A percentile compares a stretch with the other conserved stretches of the same genome.
These are phyloP conservation scores for Trichoderma sp. DNA, from an alignment of 2,329 filamentous ascomycete species.

Conservation along the genomic window DNA sequence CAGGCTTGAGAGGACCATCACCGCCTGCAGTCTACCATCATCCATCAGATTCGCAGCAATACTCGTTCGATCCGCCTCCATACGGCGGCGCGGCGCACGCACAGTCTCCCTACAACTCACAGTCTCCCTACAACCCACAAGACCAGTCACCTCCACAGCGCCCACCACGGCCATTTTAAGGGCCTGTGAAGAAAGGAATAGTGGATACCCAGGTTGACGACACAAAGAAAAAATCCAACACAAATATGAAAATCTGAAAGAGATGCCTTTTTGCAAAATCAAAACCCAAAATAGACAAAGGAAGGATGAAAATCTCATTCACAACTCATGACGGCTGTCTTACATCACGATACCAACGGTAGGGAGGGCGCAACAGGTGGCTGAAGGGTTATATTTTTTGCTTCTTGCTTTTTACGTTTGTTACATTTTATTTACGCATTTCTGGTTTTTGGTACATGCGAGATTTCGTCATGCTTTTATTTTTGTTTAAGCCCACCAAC, in stretches of 20 bases:
- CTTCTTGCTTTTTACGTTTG: neutral
- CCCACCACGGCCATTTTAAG: neutral
- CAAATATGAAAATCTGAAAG: neutral
- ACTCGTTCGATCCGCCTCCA: slow-evolving; percentile 11
- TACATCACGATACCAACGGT: slow-evolving; percentile 22
- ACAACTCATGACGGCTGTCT: slow-evolving; percentile 18
- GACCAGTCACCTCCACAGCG: slow-evolving; percentile 9
- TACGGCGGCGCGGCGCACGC: neutral
- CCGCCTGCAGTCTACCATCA: slow-evolving; percentile 14
- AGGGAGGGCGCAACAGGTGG: slow-evolving; percentile 15
- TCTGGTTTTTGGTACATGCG: neutral
- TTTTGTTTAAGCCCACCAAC: neutral
- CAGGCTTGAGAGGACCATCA: slow-evolving; percentile 5
- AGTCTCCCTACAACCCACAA: neutral
- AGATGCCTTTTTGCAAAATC: neutral
- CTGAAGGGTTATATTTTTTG: neutral
- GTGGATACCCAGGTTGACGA: neutral
- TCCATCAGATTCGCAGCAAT: neutral
- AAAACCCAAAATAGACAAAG: neutral
- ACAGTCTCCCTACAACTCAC: neutral
- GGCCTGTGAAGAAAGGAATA: neutral
- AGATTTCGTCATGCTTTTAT: neutral
- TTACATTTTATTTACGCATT: neutral
- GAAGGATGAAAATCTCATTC: slow-evolving; percentile 8
- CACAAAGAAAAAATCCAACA: neutral